phyloP scores from a whole-genome alignment of 164 flowering plant species.

The Umbellularia californica region DNA sequence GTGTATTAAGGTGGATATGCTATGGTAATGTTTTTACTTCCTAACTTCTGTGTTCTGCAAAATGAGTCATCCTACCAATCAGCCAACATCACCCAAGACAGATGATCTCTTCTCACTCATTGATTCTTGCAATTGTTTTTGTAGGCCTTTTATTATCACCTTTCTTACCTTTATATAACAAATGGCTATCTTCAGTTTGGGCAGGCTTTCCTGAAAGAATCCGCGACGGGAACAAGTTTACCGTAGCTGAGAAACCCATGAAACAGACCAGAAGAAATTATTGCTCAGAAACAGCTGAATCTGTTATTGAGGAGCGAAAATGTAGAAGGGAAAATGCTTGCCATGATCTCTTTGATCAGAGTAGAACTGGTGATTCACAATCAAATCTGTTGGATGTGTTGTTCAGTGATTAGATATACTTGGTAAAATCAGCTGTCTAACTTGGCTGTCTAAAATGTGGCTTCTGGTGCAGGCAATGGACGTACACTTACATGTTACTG shows the following conservation, averaged over 20 bases:
- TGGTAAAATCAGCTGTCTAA: neutral
- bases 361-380: slow-evolving; percentile 33
- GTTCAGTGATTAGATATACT: slow-evolving; percentile 30
- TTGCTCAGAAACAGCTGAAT: slow-evolving; percentile 57
- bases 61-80: too few relatives aligned
- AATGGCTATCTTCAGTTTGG: slow-evolving; percentile 64
- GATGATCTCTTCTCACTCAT: too few relatives aligned
- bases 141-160: too few relatives aligned
- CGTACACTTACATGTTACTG: too few relatives aligned
- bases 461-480: too few relatives aligned
- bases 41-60: too few relatives aligned
- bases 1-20: too few relatives aligned
- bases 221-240: slow-evolving; percentile 82
- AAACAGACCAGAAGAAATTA: slow-evolving; percentile 50
- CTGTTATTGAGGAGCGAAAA: slow-evolving; percentile 59
- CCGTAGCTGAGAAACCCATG: slow-evolving; percentile 76
- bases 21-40: too few relatives aligned
- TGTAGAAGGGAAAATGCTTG: slow-evolving; percentile 51
- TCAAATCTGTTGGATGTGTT: slow-evolving; percentile 59
- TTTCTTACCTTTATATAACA: neutral
- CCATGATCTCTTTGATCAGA: slow-evolving; percentile 58
- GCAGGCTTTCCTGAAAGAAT: slow-evolving; percentile 87
- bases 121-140: too few relatives aligned
- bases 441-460: too few relatives aligned
- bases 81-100: too few relatives aligned